Evolutionary conservation across 257 asterid species (phyloP), one percentile per base, ranked within the genome.

Genomic region (Fraxinus anomala): DNA sequence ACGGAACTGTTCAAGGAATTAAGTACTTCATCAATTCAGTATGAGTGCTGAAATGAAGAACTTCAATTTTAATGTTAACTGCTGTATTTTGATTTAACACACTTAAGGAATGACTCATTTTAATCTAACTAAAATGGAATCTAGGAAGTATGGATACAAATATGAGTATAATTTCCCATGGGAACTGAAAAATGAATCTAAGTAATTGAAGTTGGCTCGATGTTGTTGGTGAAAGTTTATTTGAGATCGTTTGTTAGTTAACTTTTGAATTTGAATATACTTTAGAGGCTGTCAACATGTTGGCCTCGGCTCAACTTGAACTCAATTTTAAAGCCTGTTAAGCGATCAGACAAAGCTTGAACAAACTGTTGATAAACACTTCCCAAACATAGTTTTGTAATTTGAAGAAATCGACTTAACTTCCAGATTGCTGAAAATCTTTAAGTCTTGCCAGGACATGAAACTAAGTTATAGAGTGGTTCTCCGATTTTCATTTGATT

Each of bases 401-500:
- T 39, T 75, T 37, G 71, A 73, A 74, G 47, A 71, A 24, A 26
- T 70, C 42, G 31, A 21, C 24, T 16, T 34, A 23, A 31, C n/a
- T 66, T 40, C 16, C 73, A 19, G 47, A 17, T 30, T 16, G 14
- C 26, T 13, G 37, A 49, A 21, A 37, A 59, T 70, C 65, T 26
- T 49, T 26, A 28, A 36, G 73, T 23, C 21, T 73, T 77, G 51
- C 69, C 26, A 19, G 42, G 65, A 49, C 76, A 54, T 51, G 26
- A 14, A 56, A 56, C 67, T 10, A 47, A 21, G 14, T 39, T 24
- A 24, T 4, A 23, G 33, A 42, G 21, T 65, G 42, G 33, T 78
- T 70, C 24, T 12, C 6, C 19, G 49, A 28, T 67, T 74, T 33
- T 74, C 23, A 73, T 33, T 26, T 80, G 30, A 77, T 33, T 26